Conservation (phyloP, 495 filamentous ascomycete species). For the Glonium stellatum region DNA sequence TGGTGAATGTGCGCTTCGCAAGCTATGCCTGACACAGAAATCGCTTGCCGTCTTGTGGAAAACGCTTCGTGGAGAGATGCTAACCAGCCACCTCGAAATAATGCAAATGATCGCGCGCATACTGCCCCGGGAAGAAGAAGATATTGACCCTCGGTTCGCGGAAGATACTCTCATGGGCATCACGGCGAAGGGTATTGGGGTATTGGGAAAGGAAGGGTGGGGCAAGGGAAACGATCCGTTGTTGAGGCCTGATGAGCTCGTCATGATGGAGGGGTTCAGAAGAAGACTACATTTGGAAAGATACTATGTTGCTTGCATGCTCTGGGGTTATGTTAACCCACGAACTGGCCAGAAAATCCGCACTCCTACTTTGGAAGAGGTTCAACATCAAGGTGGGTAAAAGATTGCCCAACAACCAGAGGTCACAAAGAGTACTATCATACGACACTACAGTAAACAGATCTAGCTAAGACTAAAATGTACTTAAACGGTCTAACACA, state of each 20-base stretch:
- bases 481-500: too few relatives aligned
- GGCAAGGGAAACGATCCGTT: background rate
- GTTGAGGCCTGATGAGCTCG: background rate
- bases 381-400: too few relatives aligned
- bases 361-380: too few relatives aligned
- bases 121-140: background rate
- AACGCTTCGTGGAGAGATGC: constrained; percentile 32
- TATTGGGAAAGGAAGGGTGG: background rate
- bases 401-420: too few relatives aligned
- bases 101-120: background rate
- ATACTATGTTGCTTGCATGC: too few relatives aligned
- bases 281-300: background rate
- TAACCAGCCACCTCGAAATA: background rate
- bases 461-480: too few relatives aligned
- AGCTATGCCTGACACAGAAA: constrained; percentile 55
- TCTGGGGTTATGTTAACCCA: too few relatives aligned
- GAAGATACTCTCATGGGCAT: background rate
- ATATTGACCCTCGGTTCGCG: background rate
- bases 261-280: background rate
- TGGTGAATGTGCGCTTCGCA: constrained; percentile 38
- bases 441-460: too few relatives aligned
- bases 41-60: constrained; percentile 44
- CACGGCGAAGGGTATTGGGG: background rate
- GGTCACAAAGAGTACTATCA: too few relatives aligned
- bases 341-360: too few relatives aligned